Conservation (phyloP, 1,284 basidiomycete species). For the Ustilago vetiveriae region DNA sequence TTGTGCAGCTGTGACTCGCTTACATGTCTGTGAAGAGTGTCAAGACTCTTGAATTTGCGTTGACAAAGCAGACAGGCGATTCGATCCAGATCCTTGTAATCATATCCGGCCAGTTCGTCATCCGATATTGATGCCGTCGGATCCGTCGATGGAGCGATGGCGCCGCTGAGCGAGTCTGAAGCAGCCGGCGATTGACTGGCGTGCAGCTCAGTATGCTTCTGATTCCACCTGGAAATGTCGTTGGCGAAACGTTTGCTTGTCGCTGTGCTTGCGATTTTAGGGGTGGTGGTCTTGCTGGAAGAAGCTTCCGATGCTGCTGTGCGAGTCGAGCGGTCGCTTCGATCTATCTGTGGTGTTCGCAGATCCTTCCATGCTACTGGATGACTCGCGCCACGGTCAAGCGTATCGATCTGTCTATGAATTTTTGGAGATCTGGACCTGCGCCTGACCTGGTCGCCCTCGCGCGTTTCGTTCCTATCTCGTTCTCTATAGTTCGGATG, state of each 20-base stretch:
- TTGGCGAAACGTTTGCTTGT: constrained; percentile 26
- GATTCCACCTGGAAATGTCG: constrained; percentile 43
- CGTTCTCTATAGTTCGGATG: constrained; percentile 1
- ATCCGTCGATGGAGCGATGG: not conserved
- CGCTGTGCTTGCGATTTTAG: constrained; percentile 7
- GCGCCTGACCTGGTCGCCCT: not conserved
- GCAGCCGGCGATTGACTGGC: not conserved
- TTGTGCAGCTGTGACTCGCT: constrained; percentile 40
- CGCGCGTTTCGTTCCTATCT: not conserved
- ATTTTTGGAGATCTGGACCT: constrained; percentile 17
- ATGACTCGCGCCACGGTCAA: not conserved
- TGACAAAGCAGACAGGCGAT: constrained; percentile 49
- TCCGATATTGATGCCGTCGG: constrained; percentile 11
- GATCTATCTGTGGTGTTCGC: constrained; percentile 4
- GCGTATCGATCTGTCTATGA: not conserved
- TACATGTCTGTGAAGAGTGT: constrained; percentile 33
- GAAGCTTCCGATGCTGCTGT: not conserved
- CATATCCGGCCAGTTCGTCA: constrained; percentile 12
- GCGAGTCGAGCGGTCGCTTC: not conserved
- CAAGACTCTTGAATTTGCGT: constrained; percentile 43
- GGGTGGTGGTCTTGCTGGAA: not conserved
- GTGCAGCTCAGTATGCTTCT: constrained; percentile 42
- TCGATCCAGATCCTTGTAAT: constrained; percentile 37
- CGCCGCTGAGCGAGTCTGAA: not conserved
- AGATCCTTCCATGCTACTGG: constrained; percentile 15